Percentiles rank a stretch among this genome's conserved stretches.
Evolutionary conservation across 495 filamentous ascomycete genomes (phyloP).

Genomic region (Lophiotrema nucula): DNA sequence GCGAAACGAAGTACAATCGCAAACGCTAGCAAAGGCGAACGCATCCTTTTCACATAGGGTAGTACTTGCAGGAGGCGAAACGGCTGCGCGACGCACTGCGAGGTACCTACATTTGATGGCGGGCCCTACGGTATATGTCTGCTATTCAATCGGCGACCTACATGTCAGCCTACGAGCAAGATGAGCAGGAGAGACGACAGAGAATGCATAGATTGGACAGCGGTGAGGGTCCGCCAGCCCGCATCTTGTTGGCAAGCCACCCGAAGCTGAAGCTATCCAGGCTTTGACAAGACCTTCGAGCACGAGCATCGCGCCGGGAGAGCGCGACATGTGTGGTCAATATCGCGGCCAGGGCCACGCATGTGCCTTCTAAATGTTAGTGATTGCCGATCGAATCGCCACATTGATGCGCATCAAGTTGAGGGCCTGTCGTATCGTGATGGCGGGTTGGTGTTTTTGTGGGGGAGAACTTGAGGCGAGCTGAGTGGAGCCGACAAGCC

Average conservation of each 20-base stretch:
- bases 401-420: neutral
- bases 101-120: neutral
- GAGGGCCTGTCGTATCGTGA: neutral
- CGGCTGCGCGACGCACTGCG: too few species aligned
- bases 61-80: neutral
- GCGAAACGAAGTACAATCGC: neutral
- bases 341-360: neutral
- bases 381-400: neutral
- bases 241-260: neutral
- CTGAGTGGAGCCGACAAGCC: constrained; percentile 2
- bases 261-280: neutral
- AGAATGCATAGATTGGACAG: neutral
- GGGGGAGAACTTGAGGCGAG: neutral
- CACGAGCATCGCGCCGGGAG: neutral
- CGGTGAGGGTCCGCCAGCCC: neutral
- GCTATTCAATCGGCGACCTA: neutral
- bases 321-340: neutral
- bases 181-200: neutral
- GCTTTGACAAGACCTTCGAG: neutral
- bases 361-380: neutral
- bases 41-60: neutral
- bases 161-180: neutral
- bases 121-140: neutral
- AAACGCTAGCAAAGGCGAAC: neutral
- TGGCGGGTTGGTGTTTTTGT: neutral